Base-by-base conservation (phyloP, 352 stramenopile genomes). In the Nothophytophthora sp. region DNA sequence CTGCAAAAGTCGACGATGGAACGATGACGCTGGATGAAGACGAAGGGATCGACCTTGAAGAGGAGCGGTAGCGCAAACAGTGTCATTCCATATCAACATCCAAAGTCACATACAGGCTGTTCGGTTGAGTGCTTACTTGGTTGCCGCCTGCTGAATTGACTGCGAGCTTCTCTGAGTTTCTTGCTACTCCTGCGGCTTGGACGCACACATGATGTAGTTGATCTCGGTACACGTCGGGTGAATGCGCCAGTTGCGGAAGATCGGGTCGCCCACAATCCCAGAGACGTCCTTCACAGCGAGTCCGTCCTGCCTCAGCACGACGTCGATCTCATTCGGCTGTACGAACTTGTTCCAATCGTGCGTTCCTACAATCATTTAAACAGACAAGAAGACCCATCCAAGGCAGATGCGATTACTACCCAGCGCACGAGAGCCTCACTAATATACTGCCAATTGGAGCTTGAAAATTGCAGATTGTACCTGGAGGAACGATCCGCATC, bases 331-430 rank as follows among this genome's bases (percentile, higher is more conserved):
- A 19, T 75, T 66, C 9, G 82, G 82, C 46, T 86, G 60, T 19
- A 95, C 70, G 54, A 90, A 95, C 63, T 93, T 95, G 65, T 76
- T 74, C 82, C 82, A 95, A 46, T 95, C 80, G 44, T 95, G 85
- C 23, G 85, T 95, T 49, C 82, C 76, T 81, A 24, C 13, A 19
- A 18, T 3, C 32, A 52, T 12, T 38, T 1, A 20, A 7, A 22
- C 29, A 35, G 16, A 4, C 27, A 27, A 13, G 8, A 18, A 5
- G 29, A 5, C 2, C 36, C 29, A 41, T 9, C 5, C 29, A 10
- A 12, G 3, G 12, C 10, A 16, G 23, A 43, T 8, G 9, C 4
- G 12, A 43, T 23, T 12, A 32, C 32, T 33, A 22, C 12, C 7
- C 11, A 34, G 2, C 27, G 40, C 28, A 40, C n/a, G 15, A 7